Conservation (phyloP, 306 rosid species). For the Cucurbita moschata region DNA sequence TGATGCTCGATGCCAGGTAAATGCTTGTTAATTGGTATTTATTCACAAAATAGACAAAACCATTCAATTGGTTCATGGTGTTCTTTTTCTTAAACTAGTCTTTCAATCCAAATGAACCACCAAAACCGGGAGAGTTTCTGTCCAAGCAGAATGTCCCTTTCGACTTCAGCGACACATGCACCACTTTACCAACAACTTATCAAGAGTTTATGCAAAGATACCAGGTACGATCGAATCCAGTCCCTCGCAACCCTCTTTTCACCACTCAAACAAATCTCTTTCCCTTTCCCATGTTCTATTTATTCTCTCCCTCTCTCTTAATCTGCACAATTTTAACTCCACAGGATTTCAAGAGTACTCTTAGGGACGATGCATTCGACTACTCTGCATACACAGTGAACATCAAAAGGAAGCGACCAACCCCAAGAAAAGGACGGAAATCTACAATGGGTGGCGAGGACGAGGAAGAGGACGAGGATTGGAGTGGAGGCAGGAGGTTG, state of each 20-base stretch:
- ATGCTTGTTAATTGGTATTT: not conserved
- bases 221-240: constrained; percentile 37
- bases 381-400: constrained; percentile 71
- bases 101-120: constrained; percentile 65
- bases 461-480: constrained; percentile 45
- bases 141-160: constrained; percentile 66
- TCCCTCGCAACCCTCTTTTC: not conserved
- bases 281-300: not conserved
- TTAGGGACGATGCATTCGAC: constrained; percentile 74
- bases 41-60: not conserved
- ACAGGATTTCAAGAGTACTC: constrained; percentile 78
- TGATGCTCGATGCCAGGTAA: constrained; percentile 89
- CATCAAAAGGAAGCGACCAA: constrained; percentile 70
- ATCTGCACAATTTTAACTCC: not conserved
- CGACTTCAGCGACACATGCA: constrained; percentile 41
- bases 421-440: constrained; percentile 60
- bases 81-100: constrained; percentile 32
- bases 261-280: not conserved
- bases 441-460: constrained; percentile 35
- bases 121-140: constrained; percentile 73
- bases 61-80: not conserved
- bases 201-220: constrained; percentile 70
- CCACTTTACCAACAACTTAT: constrained; percentile 49
- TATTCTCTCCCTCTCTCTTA: not conserved
- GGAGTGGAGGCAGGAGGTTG: constrained; percentile 45